Conservation (phyloP, 495 filamentous ascomycete genomes). For the Penicillium samsonianum region DNA sequence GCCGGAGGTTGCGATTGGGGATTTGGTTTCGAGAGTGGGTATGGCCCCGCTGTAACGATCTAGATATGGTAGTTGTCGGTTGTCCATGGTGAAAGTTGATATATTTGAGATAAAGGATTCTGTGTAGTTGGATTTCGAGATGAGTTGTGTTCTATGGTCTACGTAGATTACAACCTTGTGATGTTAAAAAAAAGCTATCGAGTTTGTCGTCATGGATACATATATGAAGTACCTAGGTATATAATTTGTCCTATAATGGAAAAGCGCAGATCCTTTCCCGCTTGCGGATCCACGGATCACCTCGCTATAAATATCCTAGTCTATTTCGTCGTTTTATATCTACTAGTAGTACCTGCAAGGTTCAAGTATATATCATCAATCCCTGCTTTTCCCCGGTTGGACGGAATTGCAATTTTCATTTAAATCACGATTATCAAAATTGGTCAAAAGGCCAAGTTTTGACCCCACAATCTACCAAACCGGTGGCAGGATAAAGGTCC, state of each 20-base stretch:
- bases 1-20: slow-evolving; percentile 7
- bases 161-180: neutral
- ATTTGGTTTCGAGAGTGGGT: slow-evolving; percentile 22
- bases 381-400: neutral
- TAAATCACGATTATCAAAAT: no score
- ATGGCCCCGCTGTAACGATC: slow-evolving; percentile 27
- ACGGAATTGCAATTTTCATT: no score
- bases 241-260: neutral
- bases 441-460: neutral
- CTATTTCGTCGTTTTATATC: neutral
- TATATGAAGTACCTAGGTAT: no score
- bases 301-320: neutral
- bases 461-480: no score
- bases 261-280: slow-evolving; percentile 1
- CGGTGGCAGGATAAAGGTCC: no score
- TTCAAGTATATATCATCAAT: neutral
- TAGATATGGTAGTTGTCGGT: slow-evolving; percentile 22
- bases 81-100: slow-evolving; percentile 20
- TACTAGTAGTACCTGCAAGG: slow-evolving; percentile 3
- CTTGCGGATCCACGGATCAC: neutral
- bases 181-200: neutral
- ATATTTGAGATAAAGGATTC: neutral
- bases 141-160: neutral
- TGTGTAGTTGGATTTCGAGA: neutral
- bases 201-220: slow-evolving; percentile 9